These are phyloP conservation scores for Pittosporum tobira DNA, from an alignment of 129 eudicot species.

Conservation along the genomic window DNA sequence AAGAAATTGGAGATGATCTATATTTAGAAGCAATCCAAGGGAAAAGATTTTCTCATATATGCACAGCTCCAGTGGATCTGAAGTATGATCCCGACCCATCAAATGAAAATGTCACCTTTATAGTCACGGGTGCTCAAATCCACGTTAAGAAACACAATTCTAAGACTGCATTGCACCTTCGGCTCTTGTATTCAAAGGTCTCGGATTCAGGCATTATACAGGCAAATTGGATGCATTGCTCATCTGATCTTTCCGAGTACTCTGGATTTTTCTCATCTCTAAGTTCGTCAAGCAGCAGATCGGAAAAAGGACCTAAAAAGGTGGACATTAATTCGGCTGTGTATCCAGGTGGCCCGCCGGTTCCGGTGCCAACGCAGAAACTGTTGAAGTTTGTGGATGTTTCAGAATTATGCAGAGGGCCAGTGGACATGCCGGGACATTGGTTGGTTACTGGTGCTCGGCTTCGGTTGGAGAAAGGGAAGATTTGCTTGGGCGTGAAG, in stretches of 20 bases:
- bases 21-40: slow-evolving; percentile 69
- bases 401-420: slow-evolving; percentile 60
- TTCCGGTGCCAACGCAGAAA: slow-evolving; percentile 56
- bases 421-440: slow-evolving; percentile 78
- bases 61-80: slow-evolving; percentile 66
- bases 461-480: slow-evolving; percentile 54
- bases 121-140: slow-evolving; percentile 86
- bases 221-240: slow-evolving; percentile 52
- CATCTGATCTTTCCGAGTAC: slow-evolving; percentile 31
- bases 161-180: slow-evolving; percentile 55
- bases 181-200: slow-evolving; percentile 57
- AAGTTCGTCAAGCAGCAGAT: slow-evolving; percentile 33
- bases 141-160: slow-evolving; percentile 40
- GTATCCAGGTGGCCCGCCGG: slow-evolving; percentile 82
- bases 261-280: slow-evolving; percentile 49
- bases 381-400: slow-evolving; percentile 63
- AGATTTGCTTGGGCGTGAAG: slow-evolving; percentile 67
- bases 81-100: slow-evolving; percentile 43
- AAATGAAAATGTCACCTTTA: slow-evolving; percentile 33
- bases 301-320: slow-evolving; percentile 34
- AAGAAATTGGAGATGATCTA: slow-evolving; percentile 34
- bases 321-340: slow-evolving; percentile 69
- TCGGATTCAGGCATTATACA: slow-evolving; percentile 37
- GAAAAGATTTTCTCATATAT: slow-evolving; percentile 62
- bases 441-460: slow-evolving; percentile 94